Percentiles rank a stretch among this genome's conserved stretches.
phyloP scores from a whole-genome alignment of 169 alveolate species.

The Plasmodium gonderi region DNA sequence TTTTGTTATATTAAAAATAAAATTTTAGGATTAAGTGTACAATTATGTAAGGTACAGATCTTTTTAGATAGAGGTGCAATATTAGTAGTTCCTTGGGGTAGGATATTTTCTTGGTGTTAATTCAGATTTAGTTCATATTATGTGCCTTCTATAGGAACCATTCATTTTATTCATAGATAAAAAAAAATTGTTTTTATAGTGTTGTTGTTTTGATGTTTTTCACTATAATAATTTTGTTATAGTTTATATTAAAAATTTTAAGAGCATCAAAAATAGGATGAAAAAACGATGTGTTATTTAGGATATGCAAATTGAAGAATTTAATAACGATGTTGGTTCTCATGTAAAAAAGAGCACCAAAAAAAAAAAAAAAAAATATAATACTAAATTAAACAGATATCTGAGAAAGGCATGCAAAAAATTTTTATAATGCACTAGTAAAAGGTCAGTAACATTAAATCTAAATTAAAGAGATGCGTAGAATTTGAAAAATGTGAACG shows the following conservation, averaged over 20 bases:
- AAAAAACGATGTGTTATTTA: background rate
- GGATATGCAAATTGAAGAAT: background rate
- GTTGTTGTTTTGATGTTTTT: background rate
- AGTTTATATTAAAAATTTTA: background rate
- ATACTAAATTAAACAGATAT: background rate
- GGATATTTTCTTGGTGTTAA: background rate
- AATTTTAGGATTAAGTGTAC: background rate
- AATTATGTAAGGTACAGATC: background rate
- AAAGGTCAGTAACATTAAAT: background rate
- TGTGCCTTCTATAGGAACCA: background rate
- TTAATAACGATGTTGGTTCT: background rate
- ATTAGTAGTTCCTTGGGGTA: background rate
- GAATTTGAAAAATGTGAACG: background rate
- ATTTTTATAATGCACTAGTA: background rate
- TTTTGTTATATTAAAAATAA: background rate
- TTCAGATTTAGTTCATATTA: background rate
- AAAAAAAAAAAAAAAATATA: background rate
- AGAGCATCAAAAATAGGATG: background rate
- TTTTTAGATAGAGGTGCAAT: background rate
- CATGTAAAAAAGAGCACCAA: background rate
- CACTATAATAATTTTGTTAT: background rate
- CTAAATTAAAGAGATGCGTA: background rate
- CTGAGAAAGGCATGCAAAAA: background rate
- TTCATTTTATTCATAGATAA: background rate
- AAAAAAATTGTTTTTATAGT: background rate